Evolutionary conservation across 768 basidiomycete genomes (phyloP), one percentile per base, ranked within the genome.

Genomic region (Trametopsis cervina): DNA sequence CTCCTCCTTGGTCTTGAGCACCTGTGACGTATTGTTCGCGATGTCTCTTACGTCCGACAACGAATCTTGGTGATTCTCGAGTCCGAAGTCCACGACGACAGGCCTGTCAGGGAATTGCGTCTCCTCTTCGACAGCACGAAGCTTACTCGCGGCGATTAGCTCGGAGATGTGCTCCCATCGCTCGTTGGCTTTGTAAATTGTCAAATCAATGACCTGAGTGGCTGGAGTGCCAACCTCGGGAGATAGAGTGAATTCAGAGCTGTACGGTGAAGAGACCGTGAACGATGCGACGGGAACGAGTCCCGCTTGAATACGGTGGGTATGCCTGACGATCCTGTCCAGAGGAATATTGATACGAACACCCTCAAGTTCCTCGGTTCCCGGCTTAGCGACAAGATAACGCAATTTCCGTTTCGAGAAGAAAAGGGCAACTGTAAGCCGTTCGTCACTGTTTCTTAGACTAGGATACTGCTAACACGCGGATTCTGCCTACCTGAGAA

Each of bases 341-440:
- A 77, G 58, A 9, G 78, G 76, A 42, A 72, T 69, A 52, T 70
- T 70, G 39, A 78, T 62, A 22, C 76, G 60, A 40, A 79, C 61
- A 27, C 76, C 72, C 12, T 61, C 51, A 10, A 59, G 60, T 12
- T 64, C 61, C 15, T 69, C 68, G 1, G 58, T 27, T 1, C 60
- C 52, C 1, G 65, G 54, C 2, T 59, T 54, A 27, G 60, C 56
- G 11, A 72, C 50, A 13, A 60, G 57, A 42, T 69, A 63, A 21
- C 58, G 64, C 45, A 73, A 68, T 44, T 65, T 67, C 53, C 74
- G 76, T 2, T 71, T 69, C 50, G 68, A 68, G 9, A 74, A 57
- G 55, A 72, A 76, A 9, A 77, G 33, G 11, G 73, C 70, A 35
- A 69, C 76, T 76, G 35, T 27, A 38, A 24, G 46, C 29, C 9